phyloP scores from a whole-genome alignment of 2,329 filamentous ascomycete genomes.

The Stachybotrys chartarum region DNA sequence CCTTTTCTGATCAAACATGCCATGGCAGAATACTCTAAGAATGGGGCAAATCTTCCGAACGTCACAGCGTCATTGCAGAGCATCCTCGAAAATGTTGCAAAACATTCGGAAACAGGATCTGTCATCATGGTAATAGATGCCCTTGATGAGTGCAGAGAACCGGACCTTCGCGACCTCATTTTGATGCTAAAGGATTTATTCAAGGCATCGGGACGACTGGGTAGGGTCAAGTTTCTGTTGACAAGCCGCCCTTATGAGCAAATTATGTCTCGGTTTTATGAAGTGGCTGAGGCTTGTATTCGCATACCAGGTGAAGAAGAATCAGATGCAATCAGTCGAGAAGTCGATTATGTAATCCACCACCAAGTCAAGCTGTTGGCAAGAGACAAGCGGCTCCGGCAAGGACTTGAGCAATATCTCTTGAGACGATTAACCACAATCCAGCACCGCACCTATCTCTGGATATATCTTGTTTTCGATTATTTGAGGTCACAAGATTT shows the following conservation, averaged over 20 bases:
- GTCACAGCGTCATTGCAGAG: slow-evolving; percentile 20
- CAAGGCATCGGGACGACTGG: background rate
- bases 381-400: slow-evolving; percentile 8
- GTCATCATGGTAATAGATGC: slow-evolving; percentile 30
- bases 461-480: slow-evolving; percentile 27
- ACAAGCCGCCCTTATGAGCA: slow-evolving; percentile 26
- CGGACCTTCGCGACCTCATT: slow-evolving; percentile 14
- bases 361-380: slow-evolving; percentile 14
- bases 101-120: slow-evolving; percentile 17
- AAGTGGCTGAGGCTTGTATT: slow-evolving; percentile 13
- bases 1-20: slow-evolving; percentile 24
- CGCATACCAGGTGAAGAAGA: slow-evolving; percentile 27
- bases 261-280: slow-evolving; percentile 16
- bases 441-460: slow-evolving; percentile 28
- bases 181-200: slow-evolving; percentile 3
- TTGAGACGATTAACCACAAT: slow-evolving; percentile 8
- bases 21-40: slow-evolving; percentile 10
- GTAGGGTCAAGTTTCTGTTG: slow-evolving; percentile 24
- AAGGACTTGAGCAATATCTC: slow-evolving; percentile 9
- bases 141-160: slow-evolving; percentile 27
- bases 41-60: slow-evolving; percentile 18
- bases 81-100: slow-evolving; percentile 18
- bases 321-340: slow-evolving; percentile 23
- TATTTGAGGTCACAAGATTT: slow-evolving; percentile 14
- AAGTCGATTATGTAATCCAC: slow-evolving; percentile 26